Percentiles rank a stretch among this genome's conserved stretches.
These are phyloP conservation scores for Fusarium coicis DNA, from an alignment of 2,329 filamentous ascomycete genomes.

Conservation along the genomic window DNA sequence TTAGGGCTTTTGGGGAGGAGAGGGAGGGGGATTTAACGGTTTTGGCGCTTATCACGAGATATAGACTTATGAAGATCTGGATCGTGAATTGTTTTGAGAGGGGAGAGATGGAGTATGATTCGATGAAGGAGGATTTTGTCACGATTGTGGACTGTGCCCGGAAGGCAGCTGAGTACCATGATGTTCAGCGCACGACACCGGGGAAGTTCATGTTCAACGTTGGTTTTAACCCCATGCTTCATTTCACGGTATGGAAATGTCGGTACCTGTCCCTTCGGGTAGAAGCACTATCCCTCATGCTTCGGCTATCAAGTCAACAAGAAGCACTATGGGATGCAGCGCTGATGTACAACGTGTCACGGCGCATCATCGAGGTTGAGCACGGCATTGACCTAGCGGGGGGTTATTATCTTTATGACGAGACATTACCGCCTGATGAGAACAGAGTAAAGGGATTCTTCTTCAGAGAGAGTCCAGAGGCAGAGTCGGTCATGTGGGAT, in stretches of 20 bases:
- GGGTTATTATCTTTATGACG: background rate
- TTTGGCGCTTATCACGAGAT: constrained; percentile 47
- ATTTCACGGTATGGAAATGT: constrained; percentile 53
- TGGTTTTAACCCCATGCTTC: constrained; percentile 53
- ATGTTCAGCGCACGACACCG: background rate
- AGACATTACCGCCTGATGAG: constrained; percentile 23
- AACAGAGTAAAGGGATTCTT: constrained; percentile 34
- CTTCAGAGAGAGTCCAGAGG: background rate
- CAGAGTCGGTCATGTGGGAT: background rate
- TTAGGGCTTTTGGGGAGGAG: background rate
- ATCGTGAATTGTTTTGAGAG: constrained; percentile 42
- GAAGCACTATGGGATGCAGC: constrained; percentile 53
- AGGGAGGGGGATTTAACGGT: background rate
- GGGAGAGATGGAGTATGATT: constrained; percentile 51
- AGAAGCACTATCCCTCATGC: constrained; percentile 48
- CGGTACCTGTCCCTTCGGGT: constrained; percentile 51
- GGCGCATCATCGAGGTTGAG: constrained; percentile 52
- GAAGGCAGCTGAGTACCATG: constrained; percentile 11
- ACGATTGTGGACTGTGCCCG: constrained; percentile 45
- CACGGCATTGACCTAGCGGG: constrained; percentile 47
- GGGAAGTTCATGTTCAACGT: constrained; percentile 55
- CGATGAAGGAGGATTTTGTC: constrained; percentile 44
- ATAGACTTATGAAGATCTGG: constrained; percentile 50
- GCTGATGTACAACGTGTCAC: constrained; percentile 47
- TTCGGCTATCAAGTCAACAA: constrained; percentile 42